phyloP scores from a whole-genome alignment of 495 filamentous ascomycete species.

The Trichoderma asperelloides region DNA sequence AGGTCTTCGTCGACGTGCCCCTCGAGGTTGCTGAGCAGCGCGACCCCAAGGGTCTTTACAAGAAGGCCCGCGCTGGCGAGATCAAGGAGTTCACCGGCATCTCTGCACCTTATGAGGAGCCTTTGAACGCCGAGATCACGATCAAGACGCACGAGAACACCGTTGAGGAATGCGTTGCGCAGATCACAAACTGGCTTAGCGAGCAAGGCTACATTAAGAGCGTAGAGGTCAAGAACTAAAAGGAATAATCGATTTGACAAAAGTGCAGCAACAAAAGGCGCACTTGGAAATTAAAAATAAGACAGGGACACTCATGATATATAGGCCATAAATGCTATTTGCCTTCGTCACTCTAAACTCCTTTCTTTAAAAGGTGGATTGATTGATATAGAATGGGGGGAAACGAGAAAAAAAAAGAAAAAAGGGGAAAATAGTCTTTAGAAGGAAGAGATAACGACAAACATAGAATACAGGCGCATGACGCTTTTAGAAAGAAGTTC shows the following conservation, averaged over 20 bases:
- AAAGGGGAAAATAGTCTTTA: background rate
- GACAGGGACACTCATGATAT: background rate
- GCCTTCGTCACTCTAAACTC: background rate
- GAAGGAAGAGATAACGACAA: background rate
- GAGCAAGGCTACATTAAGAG: constrained; percentile 28
- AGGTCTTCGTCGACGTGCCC: constrained; percentile 83
- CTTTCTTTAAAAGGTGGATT: background rate
- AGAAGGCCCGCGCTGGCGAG: constrained; percentile 85
- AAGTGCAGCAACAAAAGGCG: background rate
- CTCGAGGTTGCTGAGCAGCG: constrained; percentile 86
- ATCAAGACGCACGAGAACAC: constrained; percentile 67
- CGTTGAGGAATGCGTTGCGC: constrained; percentile 74
- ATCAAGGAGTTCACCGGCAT: constrained; percentile 98
- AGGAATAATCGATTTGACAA: background rate
- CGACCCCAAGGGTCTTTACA: constrained; percentile 95
- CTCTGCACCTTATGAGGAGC: constrained; percentile 86
- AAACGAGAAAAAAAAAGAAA: constrained; percentile 2
- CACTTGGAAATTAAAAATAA: background rate
- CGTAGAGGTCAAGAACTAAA: background rate
- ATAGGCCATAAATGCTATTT: background rate
- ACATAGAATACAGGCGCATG: background rate
- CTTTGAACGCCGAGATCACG: constrained; percentile 74
- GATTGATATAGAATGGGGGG: background rate
- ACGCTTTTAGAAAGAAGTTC: background rate
- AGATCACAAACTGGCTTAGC: constrained; percentile 76